Percentiles rank a stretch among this genome's conserved stretches.
These are phyloP conservation scores for Candida sithepensis DNA, from an alignment of 805 yeast species.

Conservation along the genomic window DNA sequence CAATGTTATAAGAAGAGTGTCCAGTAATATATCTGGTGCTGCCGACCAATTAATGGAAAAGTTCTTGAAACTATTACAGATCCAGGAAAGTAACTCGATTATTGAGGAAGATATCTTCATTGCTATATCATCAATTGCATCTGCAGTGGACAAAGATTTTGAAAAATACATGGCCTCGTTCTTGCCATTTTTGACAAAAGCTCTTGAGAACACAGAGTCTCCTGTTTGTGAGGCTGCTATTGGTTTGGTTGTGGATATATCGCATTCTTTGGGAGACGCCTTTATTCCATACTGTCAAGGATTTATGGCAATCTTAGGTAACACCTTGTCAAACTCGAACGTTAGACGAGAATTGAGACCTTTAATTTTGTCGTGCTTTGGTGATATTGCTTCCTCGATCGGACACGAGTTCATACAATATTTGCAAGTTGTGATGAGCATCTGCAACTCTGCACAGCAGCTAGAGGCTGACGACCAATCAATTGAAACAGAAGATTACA, in stretches of 20 bases:
- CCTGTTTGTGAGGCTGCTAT: constrained; percentile 87
- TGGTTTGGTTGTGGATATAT: constrained; percentile 91
- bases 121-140: constrained; percentile 86
- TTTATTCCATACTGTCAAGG: constrained; percentile 74
- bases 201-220: constrained; percentile 77
- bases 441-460: constrained; percentile 65
- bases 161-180: constrained; percentile 75
- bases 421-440: constrained; percentile 71
- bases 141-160: constrained; percentile 70
- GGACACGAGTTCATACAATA: constrained; percentile 76
- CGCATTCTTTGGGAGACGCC: constrained; percentile 77
- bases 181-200: constrained; percentile 75
- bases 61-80: constrained; percentile 66
- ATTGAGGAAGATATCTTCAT: constrained; percentile 90
- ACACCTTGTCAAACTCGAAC: constrained; percentile 59
- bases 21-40: constrained; percentile 57
- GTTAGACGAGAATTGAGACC: constrained; percentile 84
- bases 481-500: constrained; percentile 74
- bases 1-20: constrained; percentile 78
- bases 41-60: constrained; percentile 84
- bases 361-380: constrained; percentile 85
- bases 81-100: constrained; percentile 60
- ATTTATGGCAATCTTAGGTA: constrained; percentile 80
- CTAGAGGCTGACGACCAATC: constrained; percentile 64
- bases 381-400: constrained; percentile 89